Conservation (phyloP, 106 monocot species). For the Posidonia australis region DNA sequence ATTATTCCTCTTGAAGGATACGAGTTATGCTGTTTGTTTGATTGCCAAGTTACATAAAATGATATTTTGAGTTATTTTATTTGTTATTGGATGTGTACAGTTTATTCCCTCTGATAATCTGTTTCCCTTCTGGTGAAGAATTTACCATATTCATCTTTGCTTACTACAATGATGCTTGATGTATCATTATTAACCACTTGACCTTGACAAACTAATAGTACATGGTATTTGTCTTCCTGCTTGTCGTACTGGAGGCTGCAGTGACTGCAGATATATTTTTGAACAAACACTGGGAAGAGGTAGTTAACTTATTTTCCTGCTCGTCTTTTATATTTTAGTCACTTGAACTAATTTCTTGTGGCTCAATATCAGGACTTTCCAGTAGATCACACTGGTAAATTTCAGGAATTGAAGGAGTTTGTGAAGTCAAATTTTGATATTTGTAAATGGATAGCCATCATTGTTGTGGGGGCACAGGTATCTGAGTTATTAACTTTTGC, state of each 20-base stretch:
- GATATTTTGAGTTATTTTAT: no score
- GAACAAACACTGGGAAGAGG: slow-evolving; percentile 87
- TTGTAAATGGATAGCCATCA: slow-evolving; percentile 70
- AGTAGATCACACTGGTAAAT: slow-evolving; percentile 56
- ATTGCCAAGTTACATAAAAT: no score
- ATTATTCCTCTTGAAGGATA: no score
- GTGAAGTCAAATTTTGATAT: slow-evolving; percentile 58
- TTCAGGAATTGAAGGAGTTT: slow-evolving; percentile 71
- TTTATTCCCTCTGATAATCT: no score
- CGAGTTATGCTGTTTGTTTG: no score
- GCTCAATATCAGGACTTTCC: slow-evolving; percentile 59
- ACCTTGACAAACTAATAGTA: slow-evolving; percentile 56
- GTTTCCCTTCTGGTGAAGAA: no score
- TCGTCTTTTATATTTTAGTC: background rate
- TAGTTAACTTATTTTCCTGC: background rate
- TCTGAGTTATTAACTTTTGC: background rate
- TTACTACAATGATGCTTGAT: no score
- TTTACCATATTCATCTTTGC: no score
- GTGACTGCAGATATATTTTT: slow-evolving; percentile 64
- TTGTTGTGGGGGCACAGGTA: slow-evolving; percentile 68
- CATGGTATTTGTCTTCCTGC: slow-evolving; percentile 39
- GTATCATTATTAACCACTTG: no score
- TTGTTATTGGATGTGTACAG: no score
- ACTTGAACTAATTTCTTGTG: background rate
- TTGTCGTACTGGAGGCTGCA: slow-evolving; percentile 62